Evolutionary conservation across 2,329 filamentous ascomycete species (phyloP).

Genomic region (Trichoderma asperellum): DNA sequence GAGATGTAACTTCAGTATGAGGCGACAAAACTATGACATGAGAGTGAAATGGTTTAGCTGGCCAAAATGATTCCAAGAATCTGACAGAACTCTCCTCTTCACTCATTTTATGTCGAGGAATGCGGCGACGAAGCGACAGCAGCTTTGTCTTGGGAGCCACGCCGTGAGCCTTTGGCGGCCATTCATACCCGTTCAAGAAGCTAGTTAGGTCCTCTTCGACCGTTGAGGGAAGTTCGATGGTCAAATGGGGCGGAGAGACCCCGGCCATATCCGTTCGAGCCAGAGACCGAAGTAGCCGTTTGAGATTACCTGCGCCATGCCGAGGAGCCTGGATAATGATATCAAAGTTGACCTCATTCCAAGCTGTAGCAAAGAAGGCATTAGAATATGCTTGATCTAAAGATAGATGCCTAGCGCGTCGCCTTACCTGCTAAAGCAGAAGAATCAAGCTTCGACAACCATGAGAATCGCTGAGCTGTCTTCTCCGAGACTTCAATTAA

Average conservation of each 20-base stretch:
- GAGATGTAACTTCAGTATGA: slow-evolving; percentile 75
- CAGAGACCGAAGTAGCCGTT: slow-evolving; percentile 77
- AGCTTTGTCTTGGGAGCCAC: slow-evolving; percentile 52
- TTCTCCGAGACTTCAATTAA: slow-evolving; percentile 75
- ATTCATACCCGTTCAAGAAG: slow-evolving; percentile 67
- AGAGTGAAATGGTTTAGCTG: slow-evolving; percentile 62
- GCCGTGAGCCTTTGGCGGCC: slow-evolving; percentile 58
- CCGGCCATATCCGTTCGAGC: slow-evolving; percentile 75
- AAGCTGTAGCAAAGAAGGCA: slow-evolving; percentile 54
- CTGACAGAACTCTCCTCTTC: slow-evolving; percentile 73
- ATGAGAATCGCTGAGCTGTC: slow-evolving; percentile 66
- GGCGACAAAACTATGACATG: slow-evolving; percentile 87
- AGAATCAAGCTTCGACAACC: slow-evolving; percentile 79
- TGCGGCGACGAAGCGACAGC: slow-evolving; percentile 75
- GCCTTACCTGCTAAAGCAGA: slow-evolving; percentile 65
- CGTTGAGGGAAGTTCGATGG: slow-evolving; percentile 76
- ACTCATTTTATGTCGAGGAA: slow-evolving; percentile 62
- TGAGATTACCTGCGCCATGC: slow-evolving; percentile 72
- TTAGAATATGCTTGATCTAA: slow-evolving; percentile 31
- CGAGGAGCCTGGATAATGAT: slow-evolving; percentile 79
- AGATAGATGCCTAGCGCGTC: not conserved
- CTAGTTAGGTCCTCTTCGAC: slow-evolving; percentile 67
- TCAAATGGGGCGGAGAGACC: slow-evolving; percentile 71
- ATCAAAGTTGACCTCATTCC: slow-evolving; percentile 79
- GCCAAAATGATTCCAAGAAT: slow-evolving; percentile 88